Evolutionary conservation across 2,329 filamentous ascomycete genomes (phyloP).

Genomic region (Aspergillus hiratsukae): DNA sequence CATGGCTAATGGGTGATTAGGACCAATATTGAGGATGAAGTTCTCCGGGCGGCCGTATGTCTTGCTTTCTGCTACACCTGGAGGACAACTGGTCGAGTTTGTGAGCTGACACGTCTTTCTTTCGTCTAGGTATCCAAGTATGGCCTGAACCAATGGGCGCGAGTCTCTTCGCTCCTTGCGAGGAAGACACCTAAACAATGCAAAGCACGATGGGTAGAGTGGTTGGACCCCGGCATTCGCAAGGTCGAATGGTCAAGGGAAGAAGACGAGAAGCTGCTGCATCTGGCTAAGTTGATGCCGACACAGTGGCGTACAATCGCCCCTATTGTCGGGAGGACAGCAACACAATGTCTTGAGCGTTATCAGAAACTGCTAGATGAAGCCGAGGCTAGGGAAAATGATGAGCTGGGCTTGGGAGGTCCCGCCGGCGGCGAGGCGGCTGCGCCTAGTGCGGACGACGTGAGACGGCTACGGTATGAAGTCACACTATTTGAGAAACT

Average conservation of each 20-base stretch:
- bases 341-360: slow-evolving; percentile 92
- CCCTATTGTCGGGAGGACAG: slow-evolving; percentile 90
- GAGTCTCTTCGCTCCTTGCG: slow-evolving; percentile 92
- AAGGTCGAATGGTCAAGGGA: slow-evolving; percentile 99
- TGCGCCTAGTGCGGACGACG: slow-evolving; percentile 88
- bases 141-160: slow-evolving; percentile 95
- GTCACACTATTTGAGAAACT: neutral
- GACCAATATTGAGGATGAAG: slow-evolving; percentile 81
- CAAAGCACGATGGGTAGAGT: slow-evolving; percentile 97
- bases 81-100: neutral
- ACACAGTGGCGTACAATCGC: slow-evolving; percentile 99
- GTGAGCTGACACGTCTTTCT: slow-evolving; percentile 5
- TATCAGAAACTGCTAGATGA: slow-evolving; percentile 97
- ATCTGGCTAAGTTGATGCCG: slow-evolving; percentile 96
- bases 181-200: slow-evolving; percentile 98
- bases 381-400: slow-evolving; percentile 81
- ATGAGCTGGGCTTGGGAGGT: slow-evolving; percentile 75
- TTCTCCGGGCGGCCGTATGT: slow-evolving; percentile 78
- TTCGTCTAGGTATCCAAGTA: slow-evolving; percentile 69
- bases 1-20: slow-evolving; percentile 23
- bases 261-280: slow-evolving; percentile 94
- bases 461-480: slow-evolving; percentile 66
- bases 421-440: slow-evolving; percentile 74
- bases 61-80: neutral
- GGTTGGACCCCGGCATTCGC: slow-evolving; percentile 94